Conservation (phyloP, 352 stramenopile genomes). For the Globisporangium spinosum region DNA sequence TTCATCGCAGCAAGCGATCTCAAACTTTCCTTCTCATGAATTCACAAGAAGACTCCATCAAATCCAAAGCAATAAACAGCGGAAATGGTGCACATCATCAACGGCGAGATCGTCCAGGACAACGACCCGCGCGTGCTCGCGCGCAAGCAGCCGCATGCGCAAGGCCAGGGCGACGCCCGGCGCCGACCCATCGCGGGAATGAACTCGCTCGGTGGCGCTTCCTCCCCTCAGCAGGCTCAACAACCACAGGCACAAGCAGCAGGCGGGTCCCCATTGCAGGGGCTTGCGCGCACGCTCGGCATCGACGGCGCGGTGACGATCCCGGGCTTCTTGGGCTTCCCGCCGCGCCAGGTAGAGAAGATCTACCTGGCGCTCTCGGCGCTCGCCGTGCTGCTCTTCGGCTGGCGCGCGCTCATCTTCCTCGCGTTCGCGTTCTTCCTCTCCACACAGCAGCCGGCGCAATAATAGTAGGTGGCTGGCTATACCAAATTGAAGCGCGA, state of each 20-base stretch:
- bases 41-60: not conserved
- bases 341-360: conserved; percentile 58
- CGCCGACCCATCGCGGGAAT: conserved; percentile 22
- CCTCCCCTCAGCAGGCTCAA: conserved; percentile 2
- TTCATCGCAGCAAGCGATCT: no score
- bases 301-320: conserved; percentile 63
- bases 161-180: not conserved
- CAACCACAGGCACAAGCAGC: conserved; percentile 7
- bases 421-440: conserved; percentile 64
- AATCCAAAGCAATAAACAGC: not conserved
- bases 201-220: conserved; percentile 16
- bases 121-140: conserved; percentile 69
- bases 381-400: conserved; percentile 55
- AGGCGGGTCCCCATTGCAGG: conserved; percentile 37
- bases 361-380: conserved; percentile 58
- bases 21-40: no score
- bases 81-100: conserved; percentile 86
- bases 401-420: conserved; percentile 73
- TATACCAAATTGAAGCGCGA: not conserved
- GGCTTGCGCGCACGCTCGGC: conserved; percentile 45
- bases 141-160: conserved; percentile 16
- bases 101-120: conserved; percentile 83
- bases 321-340: conserved; percentile 53
- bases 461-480: not conserved
- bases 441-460: conserved; percentile 39